phyloP scores from a whole-genome alignment of 2,329 filamentous ascomycete genomes.

The Colletotrichum musicola region DNA sequence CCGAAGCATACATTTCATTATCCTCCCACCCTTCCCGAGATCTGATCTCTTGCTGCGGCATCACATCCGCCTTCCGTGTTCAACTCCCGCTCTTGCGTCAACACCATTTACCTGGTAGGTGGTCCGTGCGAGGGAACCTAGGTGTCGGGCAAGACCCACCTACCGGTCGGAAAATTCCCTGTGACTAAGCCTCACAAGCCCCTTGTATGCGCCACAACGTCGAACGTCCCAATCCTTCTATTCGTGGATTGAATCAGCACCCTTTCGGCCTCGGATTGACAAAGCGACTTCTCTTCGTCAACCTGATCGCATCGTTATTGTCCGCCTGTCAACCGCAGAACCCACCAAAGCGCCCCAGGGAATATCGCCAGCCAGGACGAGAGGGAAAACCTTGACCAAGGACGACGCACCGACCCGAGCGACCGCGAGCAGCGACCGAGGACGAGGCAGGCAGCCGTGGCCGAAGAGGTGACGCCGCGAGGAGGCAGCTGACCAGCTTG shows the following conservation, averaged over 20 bases:
- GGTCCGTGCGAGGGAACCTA: background rate
- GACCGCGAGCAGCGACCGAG: constrained; percentile 5
- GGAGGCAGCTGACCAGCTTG: background rate
- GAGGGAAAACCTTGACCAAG: background rate
- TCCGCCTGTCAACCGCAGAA: constrained; percentile 3
- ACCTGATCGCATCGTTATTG: background rate
- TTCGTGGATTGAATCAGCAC: constrained; percentile 25
- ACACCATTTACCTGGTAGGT: background rate
- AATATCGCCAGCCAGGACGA: background rate
- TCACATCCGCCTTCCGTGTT: background rate
- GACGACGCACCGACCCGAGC: constrained; percentile 11
- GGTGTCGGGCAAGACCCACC: background rate
- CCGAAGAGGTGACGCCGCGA: background rate
- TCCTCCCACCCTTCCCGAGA: background rate
- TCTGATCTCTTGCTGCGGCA: background rate
- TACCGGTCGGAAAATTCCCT: background rate
- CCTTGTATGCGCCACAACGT: constrained; percentile 23
- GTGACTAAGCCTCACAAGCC: constrained; percentile 29
- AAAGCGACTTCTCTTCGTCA: background rate
- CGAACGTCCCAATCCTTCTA: constrained; percentile 7
- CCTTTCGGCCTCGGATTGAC: constrained; percentile 3
- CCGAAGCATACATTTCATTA: background rate
- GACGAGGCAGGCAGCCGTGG: constrained; percentile 14
- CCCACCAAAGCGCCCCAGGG: background rate
- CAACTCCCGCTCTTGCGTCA: constrained; percentile 14